These are phyloP conservation scores for Neonectria ditissima DNA, from an alignment of 2,329 filamentous ascomycete species.

Conservation along the genomic window DNA sequence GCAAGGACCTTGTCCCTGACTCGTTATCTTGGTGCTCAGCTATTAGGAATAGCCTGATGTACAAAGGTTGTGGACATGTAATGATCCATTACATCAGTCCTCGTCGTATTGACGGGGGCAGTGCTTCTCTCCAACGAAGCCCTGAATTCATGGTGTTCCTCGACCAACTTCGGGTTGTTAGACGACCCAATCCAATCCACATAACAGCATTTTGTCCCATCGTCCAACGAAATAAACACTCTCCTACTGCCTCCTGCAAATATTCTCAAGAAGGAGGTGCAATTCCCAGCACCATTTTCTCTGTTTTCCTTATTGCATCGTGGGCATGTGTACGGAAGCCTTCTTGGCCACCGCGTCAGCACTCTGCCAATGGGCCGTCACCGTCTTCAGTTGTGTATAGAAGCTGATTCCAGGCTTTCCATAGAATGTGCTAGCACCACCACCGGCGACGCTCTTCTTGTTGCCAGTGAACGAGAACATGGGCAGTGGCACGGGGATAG, in stretches of 20 bases:
- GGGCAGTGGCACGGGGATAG: conserved; percentile 78
- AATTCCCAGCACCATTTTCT: not conserved
- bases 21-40: too few species aligned
- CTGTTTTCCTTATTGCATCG: conserved; percentile 49
- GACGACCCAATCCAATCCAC: not conserved
- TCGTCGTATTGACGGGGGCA: not conserved
- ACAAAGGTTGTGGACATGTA: not conserved
- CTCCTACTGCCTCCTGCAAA: not conserved
- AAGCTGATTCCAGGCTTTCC: conserved; percentile 92
- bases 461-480: conserved; percentile 81
- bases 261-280: not conserved
- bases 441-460: conserved; percentile 93
- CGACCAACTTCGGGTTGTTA: not conserved
- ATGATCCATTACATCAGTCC: not conserved
- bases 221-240: not conserved
- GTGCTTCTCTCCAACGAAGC: not conserved
- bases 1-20: too few species aligned
- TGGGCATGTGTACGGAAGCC: conserved; percentile 90
- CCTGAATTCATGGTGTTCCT: not conserved
- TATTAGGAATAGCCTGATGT: too few species aligned
- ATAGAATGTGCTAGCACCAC: conserved; percentile 94
- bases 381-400: conserved; percentile 98
- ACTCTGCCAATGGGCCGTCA: conserved; percentile 89
- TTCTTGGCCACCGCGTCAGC: conserved; percentile 88
- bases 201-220: not conserved